phyloP scores from a whole-genome alignment of 2,329 filamentous ascomycete genomes.

The Aspergillus sp. region DNA sequence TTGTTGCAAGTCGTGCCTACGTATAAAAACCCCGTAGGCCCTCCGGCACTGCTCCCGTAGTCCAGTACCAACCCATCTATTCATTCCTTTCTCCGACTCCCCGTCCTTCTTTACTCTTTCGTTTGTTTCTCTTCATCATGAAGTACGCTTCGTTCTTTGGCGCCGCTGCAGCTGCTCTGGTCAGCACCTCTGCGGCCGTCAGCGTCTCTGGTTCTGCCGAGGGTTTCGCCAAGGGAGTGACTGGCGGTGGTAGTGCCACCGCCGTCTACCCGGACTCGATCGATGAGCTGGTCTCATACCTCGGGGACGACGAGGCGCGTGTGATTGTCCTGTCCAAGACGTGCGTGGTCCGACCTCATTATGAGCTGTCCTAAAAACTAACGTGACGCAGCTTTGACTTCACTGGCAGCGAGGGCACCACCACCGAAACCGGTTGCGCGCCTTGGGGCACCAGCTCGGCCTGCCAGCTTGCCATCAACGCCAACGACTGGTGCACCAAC shows the following conservation, averaged over 20 bases:
- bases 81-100: background rate
- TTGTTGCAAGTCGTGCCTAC: background rate
- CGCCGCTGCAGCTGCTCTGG: constrained; percentile 16
- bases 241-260: constrained; percentile 58
- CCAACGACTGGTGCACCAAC: constrained; percentile 59
- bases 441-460: constrained; percentile 54
- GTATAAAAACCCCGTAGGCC: background rate
- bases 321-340: constrained; percentile 51
- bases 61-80: background rate
- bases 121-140: constrained; percentile 16
- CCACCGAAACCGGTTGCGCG: constrained; percentile 55
- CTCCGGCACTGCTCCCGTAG: background rate
- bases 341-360: background rate
- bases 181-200: constrained; percentile 15
- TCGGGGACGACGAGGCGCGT: constrained; percentile 53
- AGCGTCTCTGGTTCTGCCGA: constrained; percentile 37
- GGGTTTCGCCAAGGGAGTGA: constrained; percentile 55
- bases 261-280: constrained; percentile 55
- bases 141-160: constrained; percentile 15
- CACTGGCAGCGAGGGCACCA: constrained; percentile 32
- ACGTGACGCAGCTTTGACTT: constrained; percentile 17
- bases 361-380: background rate
- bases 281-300: constrained; percentile 59
- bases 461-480: constrained; percentile 62
- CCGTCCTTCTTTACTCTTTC: constrained; percentile 5